phyloP scores from a whole-genome alignment of 352 stramenopile species.

The Globisporangium spinosum region DNA sequence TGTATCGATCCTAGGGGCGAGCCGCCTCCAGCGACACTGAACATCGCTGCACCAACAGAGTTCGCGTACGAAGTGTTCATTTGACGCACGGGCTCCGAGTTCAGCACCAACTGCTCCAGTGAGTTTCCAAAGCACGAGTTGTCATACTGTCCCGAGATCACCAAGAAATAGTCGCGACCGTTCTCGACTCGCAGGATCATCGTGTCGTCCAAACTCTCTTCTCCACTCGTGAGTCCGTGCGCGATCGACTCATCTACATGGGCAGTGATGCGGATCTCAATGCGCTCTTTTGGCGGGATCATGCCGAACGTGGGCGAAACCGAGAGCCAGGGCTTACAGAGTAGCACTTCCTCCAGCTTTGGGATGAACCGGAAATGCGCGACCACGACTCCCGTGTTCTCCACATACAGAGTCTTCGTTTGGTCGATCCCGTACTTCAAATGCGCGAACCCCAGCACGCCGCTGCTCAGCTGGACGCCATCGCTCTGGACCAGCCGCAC shows the following conservation, averaged over 20 bases:
- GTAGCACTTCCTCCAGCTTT: conserved; percentile 77
- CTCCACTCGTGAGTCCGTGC: conserved; percentile 83
- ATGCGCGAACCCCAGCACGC: conserved; percentile 60
- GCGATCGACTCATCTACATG: conserved; percentile 89
- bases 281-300: conserved; percentile 75
- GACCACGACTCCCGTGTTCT: conserved; percentile 93
- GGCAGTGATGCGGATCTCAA: conserved; percentile 90
- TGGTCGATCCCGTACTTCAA: conserved; percentile 68
- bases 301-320: conserved; percentile 88
- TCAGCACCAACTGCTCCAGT: conserved; percentile 93
- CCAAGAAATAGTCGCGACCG: conserved; percentile 95
- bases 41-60: conserved; percentile 31
- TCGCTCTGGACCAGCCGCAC: conserved; percentile 75
- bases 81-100: conserved; percentile 82
- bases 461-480: conserved; percentile 34
- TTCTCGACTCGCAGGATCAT: conserved; percentile 96
- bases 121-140: conserved; percentile 94
- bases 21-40: conserved; percentile 35
- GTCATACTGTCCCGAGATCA: conserved; percentile 90
- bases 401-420: conserved; percentile 56
- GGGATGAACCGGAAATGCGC: conserved; percentile 94
- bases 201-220: conserved; percentile 94
- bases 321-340: conserved; percentile 93
- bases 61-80: conserved; percentile 21
- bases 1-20: neutral